Conservation (phyloP, 352 stramenopile species). For the Phytophthora pluvialis region DNA sequence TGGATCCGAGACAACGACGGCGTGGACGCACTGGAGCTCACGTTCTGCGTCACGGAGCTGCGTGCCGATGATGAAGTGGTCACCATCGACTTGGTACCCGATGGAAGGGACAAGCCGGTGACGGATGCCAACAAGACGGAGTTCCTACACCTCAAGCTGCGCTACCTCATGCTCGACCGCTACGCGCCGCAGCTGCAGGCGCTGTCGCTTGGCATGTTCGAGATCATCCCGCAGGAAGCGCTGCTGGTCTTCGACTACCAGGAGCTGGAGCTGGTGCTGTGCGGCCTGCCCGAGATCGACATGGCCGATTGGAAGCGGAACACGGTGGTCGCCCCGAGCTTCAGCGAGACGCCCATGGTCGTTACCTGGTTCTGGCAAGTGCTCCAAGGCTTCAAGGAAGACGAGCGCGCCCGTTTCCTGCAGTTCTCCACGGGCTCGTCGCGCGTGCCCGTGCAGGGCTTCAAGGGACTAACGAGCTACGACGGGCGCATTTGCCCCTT, state of each 20-base stretch:
- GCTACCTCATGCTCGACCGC: conserved; percentile 95
- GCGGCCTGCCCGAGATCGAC: conserved; percentile 87
- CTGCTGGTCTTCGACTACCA: conserved; percentile 99
- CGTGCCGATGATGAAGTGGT: conserved; percentile 58
- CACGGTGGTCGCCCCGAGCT: conserved; percentile 63
- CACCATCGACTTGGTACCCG: conserved; percentile 67
- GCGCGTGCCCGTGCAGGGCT: conserved; percentile 86
- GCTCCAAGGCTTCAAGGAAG: conserved; percentile 57
- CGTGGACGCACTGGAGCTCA: conserved; percentile 73
- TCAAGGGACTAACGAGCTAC: conserved; percentile 83
- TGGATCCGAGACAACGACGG: conserved; percentile 76
- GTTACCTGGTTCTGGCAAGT: conserved; percentile 86
- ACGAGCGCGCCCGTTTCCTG: conserved; percentile 82
- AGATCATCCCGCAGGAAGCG: conserved; percentile 96
- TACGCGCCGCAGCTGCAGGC: conserved; percentile 93
- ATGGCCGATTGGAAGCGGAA: conserved; percentile 89
- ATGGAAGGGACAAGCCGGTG: conserved; percentile 76
- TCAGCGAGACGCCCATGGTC: conserved; percentile 50
- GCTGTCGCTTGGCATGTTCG: conserved; percentile 93
- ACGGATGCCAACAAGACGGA: conserved; percentile 96
- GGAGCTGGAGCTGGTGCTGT: conserved; percentile 93
- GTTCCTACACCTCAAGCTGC: conserved; percentile 94
- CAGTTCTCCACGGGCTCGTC: conserved; percentile 89
- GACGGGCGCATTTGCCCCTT: conserved; percentile 85
- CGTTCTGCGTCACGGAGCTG: conserved; percentile 77